Evolutionary conservation across 352 stramenopile genomes (phyloP).

Genomic region (Bremia lactucae): DNA sequence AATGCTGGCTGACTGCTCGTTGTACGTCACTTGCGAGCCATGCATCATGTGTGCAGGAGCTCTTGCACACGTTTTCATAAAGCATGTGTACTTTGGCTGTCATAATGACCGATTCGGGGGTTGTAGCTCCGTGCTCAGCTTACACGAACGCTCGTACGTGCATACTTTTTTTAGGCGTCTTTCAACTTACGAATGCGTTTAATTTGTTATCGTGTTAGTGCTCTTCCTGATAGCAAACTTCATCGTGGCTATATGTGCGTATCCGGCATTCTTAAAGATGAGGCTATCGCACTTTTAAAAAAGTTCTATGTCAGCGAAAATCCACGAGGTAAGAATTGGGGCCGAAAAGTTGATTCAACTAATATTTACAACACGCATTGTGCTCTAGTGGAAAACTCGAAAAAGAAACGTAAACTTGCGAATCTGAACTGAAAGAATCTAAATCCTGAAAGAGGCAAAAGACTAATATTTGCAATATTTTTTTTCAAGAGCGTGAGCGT

Average conservation of each 20-base stretch:
- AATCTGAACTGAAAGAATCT: too few species aligned
- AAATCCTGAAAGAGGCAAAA: too few species aligned
- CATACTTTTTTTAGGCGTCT: background rate
- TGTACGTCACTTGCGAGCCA: constrained; percentile 89
- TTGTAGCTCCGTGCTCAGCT: constrained; percentile 82
- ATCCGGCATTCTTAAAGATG: constrained; percentile 70
- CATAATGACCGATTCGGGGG: constrained; percentile 90
- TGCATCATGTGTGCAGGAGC: constrained; percentile 92
- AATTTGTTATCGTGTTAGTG: constrained; percentile 4
- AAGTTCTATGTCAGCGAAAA: constrained; percentile 87
- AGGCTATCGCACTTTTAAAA: constrained; percentile 77
- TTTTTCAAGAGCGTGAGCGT: constrained; percentile 62
- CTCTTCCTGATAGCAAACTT: constrained; percentile 31
- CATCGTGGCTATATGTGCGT: constrained; percentile 54
- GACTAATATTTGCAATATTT: constrained; percentile 18
- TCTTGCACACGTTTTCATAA: constrained; percentile 68
- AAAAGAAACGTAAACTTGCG: constrained; percentile 77
- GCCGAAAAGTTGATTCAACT: background rate
- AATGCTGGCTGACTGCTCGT: constrained; percentile 44
- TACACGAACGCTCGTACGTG: constrained; percentile 55
- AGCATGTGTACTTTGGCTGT: constrained; percentile 82
- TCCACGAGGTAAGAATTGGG: constrained; percentile 41
- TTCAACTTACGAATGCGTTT: background rate
- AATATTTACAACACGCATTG: constrained; percentile 5
- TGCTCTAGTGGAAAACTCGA: constrained; percentile 57